A percentile compares a stretch with the other conserved stretches of the same genome.
phyloP scores from a whole-genome alignment of 306 rosid species.

The Benincasa hispida region DNA sequence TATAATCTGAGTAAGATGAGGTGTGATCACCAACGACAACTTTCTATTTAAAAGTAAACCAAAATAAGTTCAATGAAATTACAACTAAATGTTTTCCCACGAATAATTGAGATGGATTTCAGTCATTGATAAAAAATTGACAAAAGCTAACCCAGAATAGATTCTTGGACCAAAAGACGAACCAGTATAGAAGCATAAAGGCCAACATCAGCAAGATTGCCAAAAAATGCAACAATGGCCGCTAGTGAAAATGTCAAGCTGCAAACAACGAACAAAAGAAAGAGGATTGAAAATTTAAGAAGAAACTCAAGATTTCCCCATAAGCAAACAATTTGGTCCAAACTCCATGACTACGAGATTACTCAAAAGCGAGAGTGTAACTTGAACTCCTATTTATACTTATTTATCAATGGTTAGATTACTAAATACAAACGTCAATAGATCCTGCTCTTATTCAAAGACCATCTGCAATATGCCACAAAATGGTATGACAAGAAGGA shows the following conservation, averaged over 20 bases:
- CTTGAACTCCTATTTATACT: not conserved
- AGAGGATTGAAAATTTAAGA: not conserved
- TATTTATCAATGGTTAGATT: not conserved
- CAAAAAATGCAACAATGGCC: constrained; percentile 78
- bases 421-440: no score
- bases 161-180: constrained; percentile 3
- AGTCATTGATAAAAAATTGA: not conserved
- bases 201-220: constrained; percentile 80
- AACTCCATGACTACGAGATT: not conserved
- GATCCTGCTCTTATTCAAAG: not conserved
- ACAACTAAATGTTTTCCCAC: not conserved
- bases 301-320: not conserved
- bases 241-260: constrained; percentile 59
- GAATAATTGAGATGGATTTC: not conserved
- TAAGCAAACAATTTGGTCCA: not conserved
- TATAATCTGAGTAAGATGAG: not conserved
- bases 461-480: not conserved
- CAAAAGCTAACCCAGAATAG: not conserved
- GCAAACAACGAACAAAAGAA: constrained; percentile 11
- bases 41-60: not conserved
- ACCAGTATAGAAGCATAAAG: constrained; percentile 78
- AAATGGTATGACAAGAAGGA: not conserved
- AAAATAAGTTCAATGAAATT: not conserved
- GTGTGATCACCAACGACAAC: not conserved
- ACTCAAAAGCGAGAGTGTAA: not conserved